Evolutionary conservation across 1,139 yeast species (phyloP).

Genomic region (Suhomyces coccinellae): DNA sequence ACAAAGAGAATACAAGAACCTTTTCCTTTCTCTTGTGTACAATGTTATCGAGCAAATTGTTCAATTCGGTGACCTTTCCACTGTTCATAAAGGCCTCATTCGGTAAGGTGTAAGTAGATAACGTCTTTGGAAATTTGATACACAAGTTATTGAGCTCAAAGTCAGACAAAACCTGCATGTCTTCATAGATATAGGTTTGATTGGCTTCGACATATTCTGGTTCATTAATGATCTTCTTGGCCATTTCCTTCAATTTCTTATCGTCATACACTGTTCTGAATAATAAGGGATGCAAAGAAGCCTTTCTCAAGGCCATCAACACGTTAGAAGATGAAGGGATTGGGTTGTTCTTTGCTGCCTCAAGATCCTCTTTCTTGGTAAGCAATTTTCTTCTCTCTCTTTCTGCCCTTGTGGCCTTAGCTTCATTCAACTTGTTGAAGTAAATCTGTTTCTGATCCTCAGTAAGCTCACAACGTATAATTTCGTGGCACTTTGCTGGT

Average conservation of each 20-base stretch:
- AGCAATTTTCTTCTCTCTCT: constrained; percentile 50
- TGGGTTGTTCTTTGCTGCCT: constrained; percentile 35
- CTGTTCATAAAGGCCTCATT: constrained; percentile 65
- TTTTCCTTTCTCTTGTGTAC: constrained; percentile 61
- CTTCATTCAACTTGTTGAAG: constrained; percentile 51
- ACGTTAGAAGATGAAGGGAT: constrained; percentile 51
- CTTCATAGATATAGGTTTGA: constrained; percentile 74
- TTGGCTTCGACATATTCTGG: constrained; percentile 79
- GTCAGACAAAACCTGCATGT: constrained; percentile 96
- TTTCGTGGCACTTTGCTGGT: constrained; percentile 70
- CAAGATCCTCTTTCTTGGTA: constrained; percentile 37
- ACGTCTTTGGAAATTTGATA: constrained; percentile 64
- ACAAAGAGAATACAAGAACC: constrained; percentile 81
- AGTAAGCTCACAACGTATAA: constrained; percentile 65
- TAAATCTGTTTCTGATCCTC: constrained; percentile 62
- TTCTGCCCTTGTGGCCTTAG: constrained; percentile 46
- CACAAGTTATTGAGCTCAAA: constrained; percentile 80
- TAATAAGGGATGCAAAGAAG: constrained; percentile 71
- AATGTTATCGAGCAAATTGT: constrained; percentile 58
- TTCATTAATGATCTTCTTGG: constrained; percentile 75
- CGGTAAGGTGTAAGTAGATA: constrained; percentile 54
- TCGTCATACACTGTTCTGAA: constrained; percentile 65
- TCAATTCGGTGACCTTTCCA: constrained; percentile 69
- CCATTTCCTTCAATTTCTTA: constrained; percentile 59
- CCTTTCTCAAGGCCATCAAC: constrained; percentile 71